Conservation (phyloP, 768 basidiomycete species). For the Suillus subaureus region DNA sequence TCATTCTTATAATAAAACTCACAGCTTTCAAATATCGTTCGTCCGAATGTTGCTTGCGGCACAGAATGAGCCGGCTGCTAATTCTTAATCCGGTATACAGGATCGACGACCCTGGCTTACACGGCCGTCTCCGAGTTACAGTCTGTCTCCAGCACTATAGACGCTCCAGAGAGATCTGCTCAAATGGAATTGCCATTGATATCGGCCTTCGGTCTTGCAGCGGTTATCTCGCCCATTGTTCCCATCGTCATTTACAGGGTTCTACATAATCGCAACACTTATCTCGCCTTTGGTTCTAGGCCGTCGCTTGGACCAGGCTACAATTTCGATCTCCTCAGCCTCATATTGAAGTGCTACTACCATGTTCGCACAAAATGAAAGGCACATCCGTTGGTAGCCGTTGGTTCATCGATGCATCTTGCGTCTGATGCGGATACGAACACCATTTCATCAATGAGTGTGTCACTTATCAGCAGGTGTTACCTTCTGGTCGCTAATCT, state of each 20-base stretch:
- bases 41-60: neutral
- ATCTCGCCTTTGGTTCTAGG: neutral
- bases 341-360: neutral
- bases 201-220: neutral
- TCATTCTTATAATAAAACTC: constrained; percentile 3
- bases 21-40: neutral
- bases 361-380: neutral
- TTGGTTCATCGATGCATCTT: neutral
- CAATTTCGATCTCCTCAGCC: neutral
- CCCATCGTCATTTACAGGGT: constrained; percentile 1
- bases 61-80: neutral
- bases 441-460: neutral
- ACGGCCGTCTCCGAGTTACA: neutral
- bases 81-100: neutral
- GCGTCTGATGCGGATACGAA: neutral
- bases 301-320: neutral
- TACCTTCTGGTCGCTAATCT: neutral
- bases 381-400: neutral
- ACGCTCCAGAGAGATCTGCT: neutral
- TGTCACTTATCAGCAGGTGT: neutral
- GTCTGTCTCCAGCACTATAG: no score
- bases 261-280: neutral
- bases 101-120: neutral
- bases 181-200: neutral
- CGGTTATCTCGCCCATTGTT: neutral